A percentile compares a stretch with the other conserved stretches of the same genome.
phyloP scores from a whole-genome alignment of 1,284 basidiomycete species.

The Tremellales sp. region DNA sequence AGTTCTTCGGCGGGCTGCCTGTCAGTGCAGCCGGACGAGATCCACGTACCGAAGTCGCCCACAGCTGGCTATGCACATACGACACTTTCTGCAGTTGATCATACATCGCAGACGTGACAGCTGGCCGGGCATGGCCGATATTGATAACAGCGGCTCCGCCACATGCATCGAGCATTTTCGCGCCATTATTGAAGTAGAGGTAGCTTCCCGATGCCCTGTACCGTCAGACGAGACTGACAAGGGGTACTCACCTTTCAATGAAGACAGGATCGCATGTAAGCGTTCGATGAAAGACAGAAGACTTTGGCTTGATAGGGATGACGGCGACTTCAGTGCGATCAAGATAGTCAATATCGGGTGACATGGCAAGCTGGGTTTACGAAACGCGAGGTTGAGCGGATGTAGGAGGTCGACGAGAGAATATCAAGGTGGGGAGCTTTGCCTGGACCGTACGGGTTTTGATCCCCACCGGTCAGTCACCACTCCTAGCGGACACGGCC shows the following conservation, averaged over 20 bases:
- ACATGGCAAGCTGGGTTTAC: too few relatives aligned
- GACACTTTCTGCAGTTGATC: conserved; percentile 65
- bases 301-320: not conserved
- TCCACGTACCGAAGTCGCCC: not conserved
- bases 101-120: conserved; percentile 25
- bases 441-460: too few relatives aligned
- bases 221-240: not conserved
- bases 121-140: conserved; percentile 67
- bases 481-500: too few relatives aligned
- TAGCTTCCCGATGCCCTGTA: conserved; percentile 22
- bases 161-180: conserved; percentile 17
- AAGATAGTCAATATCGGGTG: not conserved
- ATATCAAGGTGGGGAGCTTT: too few relatives aligned
- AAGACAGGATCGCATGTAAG: conserved; percentile 17
- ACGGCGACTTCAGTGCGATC: not conserved
- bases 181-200: conserved; percentile 22
- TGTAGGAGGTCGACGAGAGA: too few relatives aligned
- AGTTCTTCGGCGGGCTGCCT: conserved; percentile 73
- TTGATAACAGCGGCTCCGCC: conserved; percentile 79
- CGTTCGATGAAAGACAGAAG: conserved; percentile 22
- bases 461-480: too few relatives aligned
- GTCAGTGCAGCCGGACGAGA: not conserved
- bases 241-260: conserved; percentile 6
- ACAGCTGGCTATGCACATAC: conserved; percentile 5
- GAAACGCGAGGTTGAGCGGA: too few relatives aligned